Conservation (phyloP, 1,139 yeast genomes). For the Candida mesenterica region DNA sequence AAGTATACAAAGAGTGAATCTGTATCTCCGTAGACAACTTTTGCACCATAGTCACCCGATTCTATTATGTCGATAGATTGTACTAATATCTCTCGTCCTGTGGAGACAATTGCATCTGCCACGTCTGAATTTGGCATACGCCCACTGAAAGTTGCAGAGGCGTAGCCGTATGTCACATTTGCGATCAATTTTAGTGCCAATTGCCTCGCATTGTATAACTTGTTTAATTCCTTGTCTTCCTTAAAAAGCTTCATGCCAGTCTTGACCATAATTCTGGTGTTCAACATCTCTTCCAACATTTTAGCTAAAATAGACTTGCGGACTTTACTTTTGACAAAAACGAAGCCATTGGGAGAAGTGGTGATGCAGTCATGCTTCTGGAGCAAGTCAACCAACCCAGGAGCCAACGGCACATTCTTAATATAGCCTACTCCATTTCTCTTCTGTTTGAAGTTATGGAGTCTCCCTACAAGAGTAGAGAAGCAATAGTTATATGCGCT, state of each 20-base stretch:
- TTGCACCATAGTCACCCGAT: constrained; percentile 70
- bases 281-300: constrained; percentile 81
- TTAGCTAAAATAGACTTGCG: constrained; percentile 75
- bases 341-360: constrained; percentile 84
- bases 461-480: constrained; percentile 78
- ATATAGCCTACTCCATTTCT: constrained; percentile 41
- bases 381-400: constrained; percentile 56
- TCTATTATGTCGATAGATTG: constrained; percentile 72
- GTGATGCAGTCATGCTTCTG: constrained; percentile 50
- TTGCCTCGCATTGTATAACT: constrained; percentile 73
- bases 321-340: constrained; percentile 64
- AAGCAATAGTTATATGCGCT: constrained; percentile 92
- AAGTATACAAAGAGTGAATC: constrained; percentile 89
- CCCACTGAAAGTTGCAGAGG: constrained; percentile 93
- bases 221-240: constrained; percentile 45
- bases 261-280: constrained; percentile 76
- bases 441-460: constrained; percentile 50
- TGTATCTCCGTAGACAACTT: constrained; percentile 95
- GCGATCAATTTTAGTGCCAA: constrained; percentile 87
- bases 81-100: constrained; percentile 81
- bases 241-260: constrained; percentile 59
- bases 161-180: constrained; percentile 92
- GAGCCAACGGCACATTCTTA: constrained; percentile 48
- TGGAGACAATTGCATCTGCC: constrained; percentile 91
- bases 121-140: constrained; percentile 96